Conservation (phyloP, 257 asterid species). For the Leonotis leonurus region DNA sequence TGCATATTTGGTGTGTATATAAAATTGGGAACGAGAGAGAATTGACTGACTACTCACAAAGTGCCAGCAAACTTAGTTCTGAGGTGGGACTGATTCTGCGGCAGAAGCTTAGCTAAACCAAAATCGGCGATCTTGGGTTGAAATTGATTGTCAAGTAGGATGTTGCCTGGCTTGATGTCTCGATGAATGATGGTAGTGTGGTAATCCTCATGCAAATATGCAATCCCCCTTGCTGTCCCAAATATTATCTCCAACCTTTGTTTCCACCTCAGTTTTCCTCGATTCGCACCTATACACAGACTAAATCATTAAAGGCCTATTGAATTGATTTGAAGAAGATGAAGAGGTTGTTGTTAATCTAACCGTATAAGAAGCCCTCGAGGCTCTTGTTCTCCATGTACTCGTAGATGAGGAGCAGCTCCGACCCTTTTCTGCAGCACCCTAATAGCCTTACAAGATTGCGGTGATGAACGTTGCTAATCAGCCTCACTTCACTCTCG, state of each 20-base stretch:
- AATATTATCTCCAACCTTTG: background rate
- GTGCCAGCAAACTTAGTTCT: background rate
- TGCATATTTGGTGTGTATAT: no score
- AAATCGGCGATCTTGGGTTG: background rate
- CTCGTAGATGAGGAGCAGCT: conserved; percentile 59
- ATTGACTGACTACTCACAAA: no score
- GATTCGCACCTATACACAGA: background rate
- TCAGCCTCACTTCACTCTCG: conserved; percentile 70
- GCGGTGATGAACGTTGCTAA: conserved; percentile 85
- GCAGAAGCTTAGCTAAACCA: background rate
- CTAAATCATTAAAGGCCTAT: no score
- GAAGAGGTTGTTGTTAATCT: no score
- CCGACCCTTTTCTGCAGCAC: conserved; percentile 54
- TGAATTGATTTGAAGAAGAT: no score
- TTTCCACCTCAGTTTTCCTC: background rate
- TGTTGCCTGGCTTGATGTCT: background rate
- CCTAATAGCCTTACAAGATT: conserved; percentile 75
- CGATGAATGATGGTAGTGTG: background rate
- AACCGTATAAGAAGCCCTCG: conserved; percentile 38
- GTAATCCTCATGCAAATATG: background rate
- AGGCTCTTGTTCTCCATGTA: conserved; percentile 79
- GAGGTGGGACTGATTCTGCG: background rate
- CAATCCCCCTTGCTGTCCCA: background rate
- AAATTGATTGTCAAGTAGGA: background rate
- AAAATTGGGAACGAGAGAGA: no score